Percentiles rank a stretch among this genome's conserved stretches.
Evolutionary conservation across 495 filamentous ascomycete genomes (phyloP).

Genomic region (Penicillium coprophilum): DNA sequence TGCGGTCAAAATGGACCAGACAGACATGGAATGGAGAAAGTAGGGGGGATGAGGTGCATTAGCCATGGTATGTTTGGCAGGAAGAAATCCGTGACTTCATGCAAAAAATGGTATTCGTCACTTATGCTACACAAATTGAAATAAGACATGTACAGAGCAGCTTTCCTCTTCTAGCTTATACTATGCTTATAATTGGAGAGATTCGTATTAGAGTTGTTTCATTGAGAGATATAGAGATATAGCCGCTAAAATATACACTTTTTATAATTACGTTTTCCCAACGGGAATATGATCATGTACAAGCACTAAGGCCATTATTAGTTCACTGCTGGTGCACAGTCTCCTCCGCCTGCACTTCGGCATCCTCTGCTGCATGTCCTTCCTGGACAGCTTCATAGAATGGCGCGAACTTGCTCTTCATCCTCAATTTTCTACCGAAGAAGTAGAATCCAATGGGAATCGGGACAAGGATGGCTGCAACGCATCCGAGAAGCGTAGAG

Average conservation of each 20-base stretch:
- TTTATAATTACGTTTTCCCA: slow-evolving; percentile 3
- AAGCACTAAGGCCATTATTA: background rate
- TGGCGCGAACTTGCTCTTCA: slow-evolving; percentile 46
- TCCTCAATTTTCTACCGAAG: slow-evolving; percentile 37
- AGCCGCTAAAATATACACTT: slow-evolving; percentile 6
- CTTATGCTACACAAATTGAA: no score
- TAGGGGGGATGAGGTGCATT: no score
- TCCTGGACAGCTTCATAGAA: slow-evolving; percentile 50
- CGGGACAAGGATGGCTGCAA: slow-evolving; percentile 67
- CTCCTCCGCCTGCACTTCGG: slow-evolving; percentile 17
- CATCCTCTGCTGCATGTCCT: slow-evolving; percentile 14
- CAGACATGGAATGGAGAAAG: no score
- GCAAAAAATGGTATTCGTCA: no score
- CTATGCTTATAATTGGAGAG: background rate
- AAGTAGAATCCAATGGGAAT: slow-evolving; percentile 57
- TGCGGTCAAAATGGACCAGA: background rate
- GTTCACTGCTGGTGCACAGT: slow-evolving; percentile 5
- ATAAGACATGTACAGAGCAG: no score
- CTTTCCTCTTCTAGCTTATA: no score
- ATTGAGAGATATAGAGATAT: background rate
- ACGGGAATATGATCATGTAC: slow-evolving; percentile 5
- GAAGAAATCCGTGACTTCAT: no score
- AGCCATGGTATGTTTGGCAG: no score
- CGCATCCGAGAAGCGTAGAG: slow-evolving; percentile 70
- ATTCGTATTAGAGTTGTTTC: background rate